Evolutionary conservation across 257 asterid species (phyloP).

Genomic region (Lantana camara): DNA sequence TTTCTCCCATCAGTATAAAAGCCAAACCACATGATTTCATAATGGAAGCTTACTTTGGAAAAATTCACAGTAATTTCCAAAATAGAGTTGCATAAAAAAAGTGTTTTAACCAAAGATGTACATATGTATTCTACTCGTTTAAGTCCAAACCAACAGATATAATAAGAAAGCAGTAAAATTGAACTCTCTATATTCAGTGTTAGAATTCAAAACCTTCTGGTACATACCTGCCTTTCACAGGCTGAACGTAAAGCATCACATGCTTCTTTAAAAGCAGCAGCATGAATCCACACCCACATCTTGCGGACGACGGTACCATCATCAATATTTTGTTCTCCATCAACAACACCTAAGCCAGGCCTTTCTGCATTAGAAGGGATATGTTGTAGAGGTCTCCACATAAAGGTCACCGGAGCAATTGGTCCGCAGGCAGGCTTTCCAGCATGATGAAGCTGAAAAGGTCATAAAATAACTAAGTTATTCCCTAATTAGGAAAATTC

Average conservation of each 20-base stretch:
- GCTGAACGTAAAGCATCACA: constrained; percentile 57
- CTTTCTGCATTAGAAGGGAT: constrained; percentile 27
- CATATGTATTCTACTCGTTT: background rate
- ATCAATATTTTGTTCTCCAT: constrained; percentile 33
- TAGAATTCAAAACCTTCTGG: background rate
- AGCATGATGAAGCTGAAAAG: constrained; percentile 66
- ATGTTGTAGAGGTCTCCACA: constrained; percentile 65
- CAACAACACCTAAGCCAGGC: constrained; percentile 10
- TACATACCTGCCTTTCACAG: constrained; percentile 55
- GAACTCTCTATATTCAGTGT: background rate
- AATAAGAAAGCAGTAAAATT: background rate
- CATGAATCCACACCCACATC: constrained; percentile 86
- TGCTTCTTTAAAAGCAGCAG: constrained; percentile 83
- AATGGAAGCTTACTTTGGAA: constrained; percentile 3
- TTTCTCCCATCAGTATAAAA: too few relatives aligned
- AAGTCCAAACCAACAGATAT: background rate
- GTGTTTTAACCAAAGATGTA: constrained; percentile 24
- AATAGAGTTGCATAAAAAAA: background rate
- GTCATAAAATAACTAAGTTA: constrained; percentile 24
- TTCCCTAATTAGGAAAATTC: constrained; percentile 5
- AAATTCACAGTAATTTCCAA: background rate
- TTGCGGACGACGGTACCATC: constrained; percentile 41
- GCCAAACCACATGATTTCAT: constrained; percentile 4
- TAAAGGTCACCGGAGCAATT: constrained; percentile 82
- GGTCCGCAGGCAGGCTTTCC: constrained; percentile 43